phyloP scores from a whole-genome alignment of 257 asterid genomes.

The Catharanthus roseus region DNA sequence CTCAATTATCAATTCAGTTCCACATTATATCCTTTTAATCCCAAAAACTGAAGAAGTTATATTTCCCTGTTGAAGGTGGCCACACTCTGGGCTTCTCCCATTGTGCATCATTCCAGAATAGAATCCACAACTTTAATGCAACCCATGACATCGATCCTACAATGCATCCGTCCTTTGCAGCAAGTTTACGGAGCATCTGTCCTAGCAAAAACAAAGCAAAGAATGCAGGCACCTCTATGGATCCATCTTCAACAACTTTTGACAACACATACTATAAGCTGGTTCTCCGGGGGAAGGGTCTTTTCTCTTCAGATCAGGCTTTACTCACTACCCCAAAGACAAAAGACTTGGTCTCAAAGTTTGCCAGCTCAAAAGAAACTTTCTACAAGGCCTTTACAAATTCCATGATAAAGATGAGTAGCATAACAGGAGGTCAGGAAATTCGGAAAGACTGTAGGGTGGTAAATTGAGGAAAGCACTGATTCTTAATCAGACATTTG shows the following conservation, averaged over 20 bases:
- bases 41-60: background rate
- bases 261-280: conserved; percentile 69
- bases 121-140: conserved; percentile 63
- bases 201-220: conserved; percentile 40
- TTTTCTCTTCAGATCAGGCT: conserved; percentile 73
- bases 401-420: conserved; percentile 87
- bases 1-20: background rate
- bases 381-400: conserved; percentile 55
- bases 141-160: conserved; percentile 73
- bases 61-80: conserved; percentile 41
- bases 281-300: conserved; percentile 40
- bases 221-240: conserved; percentile 64
- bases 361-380: conserved; percentile 54
- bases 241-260: conserved; percentile 60
- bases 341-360: conserved; percentile 43
- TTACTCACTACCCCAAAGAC: conserved; percentile 48
- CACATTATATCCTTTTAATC: background rate
- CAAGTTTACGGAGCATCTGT: conserved; percentile 43
- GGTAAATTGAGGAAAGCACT: conserved; percentile 31
- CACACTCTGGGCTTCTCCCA: conserved; percentile 87
- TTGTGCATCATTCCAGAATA: conserved; percentile 57
- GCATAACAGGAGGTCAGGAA: conserved; percentile 76
- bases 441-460: conserved; percentile 73
- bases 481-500: conserved; percentile 3
- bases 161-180: conserved; percentile 55